Evolutionary conservation across 768 basidiomycete genomes (phyloP), one percentile per base, ranked within the genome.

Genomic region (Tricholoma sp.): DNA sequence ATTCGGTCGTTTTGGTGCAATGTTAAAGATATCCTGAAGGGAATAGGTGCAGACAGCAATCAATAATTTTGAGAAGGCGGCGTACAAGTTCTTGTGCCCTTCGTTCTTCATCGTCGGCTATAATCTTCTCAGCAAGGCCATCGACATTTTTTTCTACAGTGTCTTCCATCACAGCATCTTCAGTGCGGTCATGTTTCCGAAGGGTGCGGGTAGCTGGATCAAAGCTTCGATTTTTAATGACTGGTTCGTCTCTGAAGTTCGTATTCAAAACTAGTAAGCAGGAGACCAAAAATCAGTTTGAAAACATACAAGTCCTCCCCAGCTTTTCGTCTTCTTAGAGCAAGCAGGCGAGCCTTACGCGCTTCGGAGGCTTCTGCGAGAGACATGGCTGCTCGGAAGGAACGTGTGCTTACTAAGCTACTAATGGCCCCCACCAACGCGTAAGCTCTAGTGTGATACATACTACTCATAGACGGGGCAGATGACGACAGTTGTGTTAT

Each of bases 1-100:
- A 72, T 96, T 98, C 9, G 92, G 87, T 49, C 94, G 83, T 79
- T 95, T 98, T 3, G 97, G 97, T 21, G 94, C 95, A 63, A 99
- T 98, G 68, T 97, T 98, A 69, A 97, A 91, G 46, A 97, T 78
- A 68, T 96, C 92, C 94, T 96, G 46, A 14, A 14, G 21, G 41
- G 16, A 21, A 37, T 2, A 45, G 7, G 39, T 4, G 24, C n/a
- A n/a, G n/a, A n/a, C n/a, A 45, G 18, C 5, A 9, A 39, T 34
- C 34, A 27, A 21, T n/a, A 24, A 34, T 16, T 18, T 22, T 46
- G 3, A 14, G 18, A 12, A 14, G 11, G n/a, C 14, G n/a, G 73
- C 85, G 59, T 68, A 95, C 95, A 68, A 98, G 76, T 64, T 98
- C 96, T 70, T 96, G 89, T 10, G 83, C 83, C 66, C 94, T 76